phyloP scores from a whole-genome alignment of 1,284 basidiomycete genomes.

The Moesziomyces aphidis region DNA sequence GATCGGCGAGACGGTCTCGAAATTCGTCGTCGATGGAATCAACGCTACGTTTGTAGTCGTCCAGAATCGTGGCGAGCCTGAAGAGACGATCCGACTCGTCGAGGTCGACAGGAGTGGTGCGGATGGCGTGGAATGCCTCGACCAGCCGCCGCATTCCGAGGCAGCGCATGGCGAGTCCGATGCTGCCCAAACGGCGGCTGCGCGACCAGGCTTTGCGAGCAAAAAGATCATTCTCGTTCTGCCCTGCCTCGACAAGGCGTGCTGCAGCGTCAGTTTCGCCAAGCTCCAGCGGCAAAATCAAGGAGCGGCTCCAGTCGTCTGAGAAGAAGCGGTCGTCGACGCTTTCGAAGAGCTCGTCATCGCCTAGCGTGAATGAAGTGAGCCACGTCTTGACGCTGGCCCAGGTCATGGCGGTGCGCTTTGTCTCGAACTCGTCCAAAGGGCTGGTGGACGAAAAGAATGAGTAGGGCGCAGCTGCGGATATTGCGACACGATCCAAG shows the following conservation, averaged over 20 bases:
- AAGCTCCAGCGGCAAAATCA: slow-evolving; percentile 9
- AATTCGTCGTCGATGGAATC: slow-evolving; percentile 14
- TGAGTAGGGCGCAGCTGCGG: slow-evolving; percentile 33
- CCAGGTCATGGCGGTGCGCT: slow-evolving; percentile 35
- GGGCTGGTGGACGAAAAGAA: slow-evolving; percentile 25
- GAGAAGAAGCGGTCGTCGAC: slow-evolving; percentile 29
- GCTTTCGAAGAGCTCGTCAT: slow-evolving; percentile 44
- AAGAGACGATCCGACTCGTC: slow-evolving; percentile 20
- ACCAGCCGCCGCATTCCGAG: slow-evolving; percentile 26
- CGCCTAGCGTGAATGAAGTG: slow-evolving; percentile 37
- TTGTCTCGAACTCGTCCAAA: slow-evolving; percentile 36
- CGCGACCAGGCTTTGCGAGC: slow-evolving; percentile 22
- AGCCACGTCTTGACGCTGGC: slow-evolving; percentile 44
- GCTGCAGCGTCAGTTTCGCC: background rate
- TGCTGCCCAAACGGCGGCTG: slow-evolving; percentile 25
- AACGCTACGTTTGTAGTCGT: slow-evolving; percentile 14
- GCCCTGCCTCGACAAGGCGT: background rate
- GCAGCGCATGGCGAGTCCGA: slow-evolving; percentile 35
- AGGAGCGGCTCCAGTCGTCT: slow-evolving; percentile 35
- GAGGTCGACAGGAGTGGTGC: slow-evolving; percentile 7
- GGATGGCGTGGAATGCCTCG: slow-evolving; percentile 25
- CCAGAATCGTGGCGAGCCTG: slow-evolving; percentile 9
- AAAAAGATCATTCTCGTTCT: slow-evolving; percentile 20
- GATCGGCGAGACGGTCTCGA: slow-evolving; percentile 5
- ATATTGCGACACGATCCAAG: slow-evolving; percentile 35